phyloP scores from a whole-genome alignment of 1,139 yeast genomes.

The Magnusiomyces ingens region DNA sequence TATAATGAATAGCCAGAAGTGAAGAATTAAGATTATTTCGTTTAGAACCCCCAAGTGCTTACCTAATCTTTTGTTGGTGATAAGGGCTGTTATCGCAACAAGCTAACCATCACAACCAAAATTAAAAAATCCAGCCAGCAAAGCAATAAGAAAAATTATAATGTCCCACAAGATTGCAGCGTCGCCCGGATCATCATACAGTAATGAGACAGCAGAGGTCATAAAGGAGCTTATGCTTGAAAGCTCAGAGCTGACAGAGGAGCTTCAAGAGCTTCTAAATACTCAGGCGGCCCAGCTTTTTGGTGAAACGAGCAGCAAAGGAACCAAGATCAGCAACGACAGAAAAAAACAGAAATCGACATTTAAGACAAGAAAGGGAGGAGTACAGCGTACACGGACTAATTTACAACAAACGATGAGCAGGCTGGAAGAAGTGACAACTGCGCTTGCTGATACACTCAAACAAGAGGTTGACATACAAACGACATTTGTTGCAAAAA shows the following conservation, averaged over 20 bases:
- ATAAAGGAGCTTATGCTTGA: background rate
- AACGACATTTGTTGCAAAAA: background rate
- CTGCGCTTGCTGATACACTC: constrained; percentile 2
- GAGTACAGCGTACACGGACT: background rate
- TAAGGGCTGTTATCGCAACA: too few relatives aligned
- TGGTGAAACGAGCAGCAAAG: background rate
- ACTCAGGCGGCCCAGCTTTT: background rate
- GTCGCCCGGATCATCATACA: background rate
- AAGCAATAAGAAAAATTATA: background rate
- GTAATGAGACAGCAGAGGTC: background rate
- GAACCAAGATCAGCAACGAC: background rate
- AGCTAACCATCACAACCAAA: too few relatives aligned
- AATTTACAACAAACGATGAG: background rate
- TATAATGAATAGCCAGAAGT: too few relatives aligned
- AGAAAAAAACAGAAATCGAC: background rate
- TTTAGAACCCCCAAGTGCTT: too few relatives aligned
- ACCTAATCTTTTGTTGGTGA: too few relatives aligned
- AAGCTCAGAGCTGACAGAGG: background rate
- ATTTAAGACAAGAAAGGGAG: background rate
- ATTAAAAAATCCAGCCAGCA: background rate
- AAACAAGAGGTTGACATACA: background rate
- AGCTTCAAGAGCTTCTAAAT: constrained; percentile 4
- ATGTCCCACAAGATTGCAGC: background rate
- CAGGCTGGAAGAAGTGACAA: background rate
- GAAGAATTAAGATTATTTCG: too few relatives aligned